Conservation (phyloP, 129 eudicot genomes). For the Centrapalus pauciflorus region DNA sequence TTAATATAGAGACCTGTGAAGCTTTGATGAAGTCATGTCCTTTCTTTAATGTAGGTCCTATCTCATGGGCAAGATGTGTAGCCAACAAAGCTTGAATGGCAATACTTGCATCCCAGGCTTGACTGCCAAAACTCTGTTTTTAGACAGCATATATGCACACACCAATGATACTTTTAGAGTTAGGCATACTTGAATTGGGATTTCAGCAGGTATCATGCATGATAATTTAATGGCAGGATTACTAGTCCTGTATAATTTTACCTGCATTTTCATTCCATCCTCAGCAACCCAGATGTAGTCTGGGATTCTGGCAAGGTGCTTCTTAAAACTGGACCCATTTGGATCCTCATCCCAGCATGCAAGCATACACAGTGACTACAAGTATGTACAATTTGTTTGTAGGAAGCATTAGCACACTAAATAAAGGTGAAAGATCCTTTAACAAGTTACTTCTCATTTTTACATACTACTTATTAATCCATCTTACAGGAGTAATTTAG, state of each 20-base stretch:
- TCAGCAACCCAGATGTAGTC: constrained; percentile 80
- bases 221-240: not conserved
- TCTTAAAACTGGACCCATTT: constrained; percentile 58
- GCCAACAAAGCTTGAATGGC: constrained; percentile 68
- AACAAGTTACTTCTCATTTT: not conserved
- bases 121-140: constrained; percentile 79
- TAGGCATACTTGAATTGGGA: not conserved
- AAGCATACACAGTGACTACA: constrained; percentile 71
- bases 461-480: not conserved
- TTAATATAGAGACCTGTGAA: constrained; percentile 53
- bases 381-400: not conserved
- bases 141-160: not conserved
- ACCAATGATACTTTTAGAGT: not conserved
- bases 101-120: constrained; percentile 65
- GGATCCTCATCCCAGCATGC: constrained; percentile 97
- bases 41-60: constrained; percentile 48
- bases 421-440: not conserved
- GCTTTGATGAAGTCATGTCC: constrained; percentile 70
- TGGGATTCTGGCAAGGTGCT: constrained; percentile 79
- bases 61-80: constrained; percentile 42
- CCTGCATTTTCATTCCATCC: constrained; percentile 98
- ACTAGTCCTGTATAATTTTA: constrained; percentile 8
- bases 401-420: not conserved
- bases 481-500: not conserved
- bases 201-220: not conserved